Evolutionary conservation across 306 rosid genomes (phyloP).

Genomic region (Amphicarpaea edgeworthii): DNA sequence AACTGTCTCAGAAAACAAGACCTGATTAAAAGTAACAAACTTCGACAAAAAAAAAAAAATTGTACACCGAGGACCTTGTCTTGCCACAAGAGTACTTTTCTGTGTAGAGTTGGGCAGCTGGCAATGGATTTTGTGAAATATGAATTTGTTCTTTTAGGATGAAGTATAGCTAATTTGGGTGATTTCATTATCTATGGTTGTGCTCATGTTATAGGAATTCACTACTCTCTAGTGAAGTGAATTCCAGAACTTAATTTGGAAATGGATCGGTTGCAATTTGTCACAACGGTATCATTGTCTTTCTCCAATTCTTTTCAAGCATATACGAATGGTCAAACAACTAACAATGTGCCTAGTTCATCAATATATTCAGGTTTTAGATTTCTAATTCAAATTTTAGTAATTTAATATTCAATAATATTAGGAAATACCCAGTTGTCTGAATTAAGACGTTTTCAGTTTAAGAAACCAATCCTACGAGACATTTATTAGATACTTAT

Average conservation of each 20-base stretch:
- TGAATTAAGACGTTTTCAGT: not conserved
- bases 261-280: not conserved
- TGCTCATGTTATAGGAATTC: not conserved
- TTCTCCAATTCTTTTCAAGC: not conserved
- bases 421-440: not conserved
- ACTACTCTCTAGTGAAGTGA: not conserved
- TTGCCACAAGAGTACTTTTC: constrained; percentile 11
- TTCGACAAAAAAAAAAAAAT: not conserved
- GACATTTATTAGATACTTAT: not conserved
- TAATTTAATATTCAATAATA: not conserved
- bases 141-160: not conserved
- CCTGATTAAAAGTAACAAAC: not conserved
- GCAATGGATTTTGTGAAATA: constrained; percentile 16
- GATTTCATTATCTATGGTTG: not conserved
- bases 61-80: not conserved
- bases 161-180: not conserved
- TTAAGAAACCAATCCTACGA: not conserved
- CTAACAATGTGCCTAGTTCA: not conserved
- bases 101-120: constrained; percentile 16
- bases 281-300: not conserved
- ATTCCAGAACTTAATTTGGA: not conserved
- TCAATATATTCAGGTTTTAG: not conserved
- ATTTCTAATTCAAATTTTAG: not conserved
- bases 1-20: not conserved
- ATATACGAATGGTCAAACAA: not conserved